These are phyloP conservation scores for Stagonosporopsis chrysanthemi DNA, from an alignment of 2,329 filamentous ascomycete genomes.

Conservation along the genomic window DNA sequence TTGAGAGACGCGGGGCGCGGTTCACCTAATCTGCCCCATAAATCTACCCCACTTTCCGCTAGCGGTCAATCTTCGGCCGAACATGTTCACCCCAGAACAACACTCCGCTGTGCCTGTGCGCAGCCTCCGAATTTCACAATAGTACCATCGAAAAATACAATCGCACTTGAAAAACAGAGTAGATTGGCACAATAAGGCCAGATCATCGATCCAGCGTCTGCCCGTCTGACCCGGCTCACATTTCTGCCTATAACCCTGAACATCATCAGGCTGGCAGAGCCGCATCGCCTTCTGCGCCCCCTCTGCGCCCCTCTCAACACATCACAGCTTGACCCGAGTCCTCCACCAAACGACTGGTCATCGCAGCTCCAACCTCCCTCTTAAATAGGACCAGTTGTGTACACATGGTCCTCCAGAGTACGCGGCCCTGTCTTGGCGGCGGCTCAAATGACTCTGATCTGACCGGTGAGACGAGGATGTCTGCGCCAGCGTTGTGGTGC, in stretches of 20 bases:
- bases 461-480: background rate
- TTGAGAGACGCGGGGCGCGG: background rate
- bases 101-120: background rate
- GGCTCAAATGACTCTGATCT: background rate
- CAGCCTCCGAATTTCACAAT: background rate
- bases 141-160: too few relatives aligned
- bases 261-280: constrained; percentile 3
- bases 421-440: background rate
- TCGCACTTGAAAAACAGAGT: too few relatives aligned
- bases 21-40: background rate
- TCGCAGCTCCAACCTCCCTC: background rate
- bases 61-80: background rate
- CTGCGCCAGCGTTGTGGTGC: background rate
- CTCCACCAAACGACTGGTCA: background rate
- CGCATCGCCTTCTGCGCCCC: background rate
- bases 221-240: background rate
- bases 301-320: background rate
- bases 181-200: background rate
- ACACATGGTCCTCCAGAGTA: background rate
- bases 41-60: background rate
- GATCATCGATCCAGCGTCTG: background rate
- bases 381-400: background rate
- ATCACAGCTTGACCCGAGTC: background rate
- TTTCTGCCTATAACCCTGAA: background rate
- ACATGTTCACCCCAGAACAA: background rate